A percentile compares a stretch with the other conserved stretches of the same genome.
These are phyloP conservation scores for Hevea brasiliensis DNA, from an alignment of 345 rosid species.

Conservation along the genomic window DNA sequence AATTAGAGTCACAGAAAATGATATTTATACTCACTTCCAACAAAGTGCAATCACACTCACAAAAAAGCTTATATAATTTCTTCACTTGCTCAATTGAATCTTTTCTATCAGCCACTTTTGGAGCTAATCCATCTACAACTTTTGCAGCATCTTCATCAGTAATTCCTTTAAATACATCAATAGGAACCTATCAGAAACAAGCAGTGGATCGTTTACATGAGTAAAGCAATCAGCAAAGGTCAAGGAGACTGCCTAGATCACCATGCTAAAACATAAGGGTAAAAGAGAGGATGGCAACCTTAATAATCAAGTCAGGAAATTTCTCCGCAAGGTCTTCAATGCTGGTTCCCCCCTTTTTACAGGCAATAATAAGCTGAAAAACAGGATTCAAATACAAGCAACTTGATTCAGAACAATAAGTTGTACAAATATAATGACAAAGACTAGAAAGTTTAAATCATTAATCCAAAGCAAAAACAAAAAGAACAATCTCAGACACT, in stretches of 20 bases:
- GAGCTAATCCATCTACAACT: slow-evolving; percentile 95
- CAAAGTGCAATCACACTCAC: slow-evolving; percentile 81
- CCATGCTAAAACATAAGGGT: slow-evolving; percentile 18
- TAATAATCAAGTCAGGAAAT: slow-evolving; percentile 91
- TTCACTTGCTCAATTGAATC: slow-evolving; percentile 93
- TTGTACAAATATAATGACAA: not conserved
- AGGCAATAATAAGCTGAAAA: slow-evolving; percentile 87
- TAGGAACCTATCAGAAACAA: slow-evolving; percentile 64
- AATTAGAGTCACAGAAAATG: not conserved
- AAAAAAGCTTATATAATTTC: slow-evolving; percentile 89
- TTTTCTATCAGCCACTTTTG: slow-evolving; percentile 72
- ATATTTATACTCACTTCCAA: slow-evolving; percentile 74
- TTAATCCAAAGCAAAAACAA: slow-evolving; percentile 4
- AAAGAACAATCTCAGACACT: not conserved
- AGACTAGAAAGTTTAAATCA: slow-evolving; percentile 3
- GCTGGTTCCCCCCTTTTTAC: slow-evolving; percentile 98
- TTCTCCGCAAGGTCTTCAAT: slow-evolving; percentile 99
- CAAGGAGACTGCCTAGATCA: slow-evolving; percentile 3
- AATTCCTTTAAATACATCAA: slow-evolving; percentile 91
- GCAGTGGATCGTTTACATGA: slow-evolving; percentile 14
- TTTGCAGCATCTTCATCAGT: slow-evolving; percentile 96
- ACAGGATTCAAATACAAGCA: slow-evolving; percentile 9
- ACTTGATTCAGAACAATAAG: not conserved
- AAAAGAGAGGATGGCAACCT: slow-evolving; percentile 45
- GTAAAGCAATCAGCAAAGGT: slow-evolving; percentile 13